phyloP scores from a whole-genome alignment of 2,329 filamentous ascomycete genomes.

The Botryotinia convoluta region DNA sequence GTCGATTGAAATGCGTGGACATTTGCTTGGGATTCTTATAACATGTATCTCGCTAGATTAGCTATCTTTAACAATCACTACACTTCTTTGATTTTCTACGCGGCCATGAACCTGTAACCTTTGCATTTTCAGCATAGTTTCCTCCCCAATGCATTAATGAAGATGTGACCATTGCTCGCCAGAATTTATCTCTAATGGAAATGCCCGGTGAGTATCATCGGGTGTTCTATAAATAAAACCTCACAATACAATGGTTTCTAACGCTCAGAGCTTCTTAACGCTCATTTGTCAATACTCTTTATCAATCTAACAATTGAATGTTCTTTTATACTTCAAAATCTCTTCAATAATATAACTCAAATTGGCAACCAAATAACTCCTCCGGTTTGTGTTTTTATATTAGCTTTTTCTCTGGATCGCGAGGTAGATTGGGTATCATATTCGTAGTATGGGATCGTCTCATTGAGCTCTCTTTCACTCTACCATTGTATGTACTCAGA shows the following conservation, averaged over 20 bases:
- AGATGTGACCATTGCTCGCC: background rate
- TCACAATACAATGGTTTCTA: background rate
- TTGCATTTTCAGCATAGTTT: background rate
- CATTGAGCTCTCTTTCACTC: background rate
- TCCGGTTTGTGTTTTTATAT: background rate
- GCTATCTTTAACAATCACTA: background rate
- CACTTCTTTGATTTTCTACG: background rate
- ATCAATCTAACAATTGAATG: background rate
- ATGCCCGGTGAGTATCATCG: background rate
- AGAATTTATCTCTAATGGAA: background rate
- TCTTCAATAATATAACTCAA: background rate
- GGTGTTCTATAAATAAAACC: background rate
- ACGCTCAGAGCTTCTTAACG: background rate
- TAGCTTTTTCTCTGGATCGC: background rate
- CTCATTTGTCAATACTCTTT: background rate
- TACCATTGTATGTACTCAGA: background rate
- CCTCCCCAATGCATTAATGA: background rate
- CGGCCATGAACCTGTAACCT: background rate
- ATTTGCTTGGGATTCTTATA: background rate
- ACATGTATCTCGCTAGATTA: background rate
- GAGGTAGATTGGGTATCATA: background rate
- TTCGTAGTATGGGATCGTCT: background rate
- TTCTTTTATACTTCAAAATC: background rate
- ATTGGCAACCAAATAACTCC: accelerated
- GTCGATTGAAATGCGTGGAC: background rate